Percentiles rank a stretch among this genome's conserved stretches.
Conservation (phyloP, 2,329 filamentous ascomycete genomes). For the Penicillium crustosum region DNA sequence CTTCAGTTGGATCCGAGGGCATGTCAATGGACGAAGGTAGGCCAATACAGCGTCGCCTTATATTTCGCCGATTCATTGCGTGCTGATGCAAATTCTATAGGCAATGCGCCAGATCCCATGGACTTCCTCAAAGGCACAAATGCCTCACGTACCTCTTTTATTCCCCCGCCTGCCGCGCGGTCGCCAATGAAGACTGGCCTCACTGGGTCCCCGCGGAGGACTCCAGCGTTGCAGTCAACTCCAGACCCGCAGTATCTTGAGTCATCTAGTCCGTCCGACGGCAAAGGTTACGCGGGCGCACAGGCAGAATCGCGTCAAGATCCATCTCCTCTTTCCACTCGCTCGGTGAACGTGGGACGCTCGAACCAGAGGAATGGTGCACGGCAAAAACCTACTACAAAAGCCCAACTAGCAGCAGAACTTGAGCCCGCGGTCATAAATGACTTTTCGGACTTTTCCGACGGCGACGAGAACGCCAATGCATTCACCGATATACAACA, state of each 20-base stretch:
- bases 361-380: slow-evolving; percentile 27
- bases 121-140: slow-evolving; percentile 42
- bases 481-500: slow-evolving; percentile 28
- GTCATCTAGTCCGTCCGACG: slow-evolving; percentile 44
- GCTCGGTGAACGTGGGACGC: slow-evolving; percentile 36
- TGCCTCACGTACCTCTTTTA: slow-evolving; percentile 34
- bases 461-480: slow-evolving; percentile 38
- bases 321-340: slow-evolving; percentile 38
- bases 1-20: slow-evolving; percentile 55
- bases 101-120: slow-evolving; percentile 43
- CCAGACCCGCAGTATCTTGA: slow-evolving; percentile 37
- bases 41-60: slow-evolving; percentile 21
- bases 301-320: slow-evolving; percentile 28
- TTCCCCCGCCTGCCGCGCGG: slow-evolving; percentile 44
- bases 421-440: slow-evolving; percentile 25
- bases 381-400: slow-evolving; percentile 23
- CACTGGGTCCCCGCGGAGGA: slow-evolving; percentile 45
- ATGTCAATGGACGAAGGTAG: slow-evolving; percentile 66
- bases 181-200: slow-evolving; percentile 49
- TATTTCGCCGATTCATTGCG: neutral
- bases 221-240: slow-evolving; percentile 45
- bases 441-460: slow-evolving; percentile 40
- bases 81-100: slow-evolving; percentile 26
- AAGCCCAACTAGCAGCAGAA: slow-evolving; percentile 22
- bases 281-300: slow-evolving; percentile 27